These are phyloP conservation scores for Triticum urartu DNA, from an alignment of 176 grass and related monocot species.

Conservation along the genomic window DNA sequence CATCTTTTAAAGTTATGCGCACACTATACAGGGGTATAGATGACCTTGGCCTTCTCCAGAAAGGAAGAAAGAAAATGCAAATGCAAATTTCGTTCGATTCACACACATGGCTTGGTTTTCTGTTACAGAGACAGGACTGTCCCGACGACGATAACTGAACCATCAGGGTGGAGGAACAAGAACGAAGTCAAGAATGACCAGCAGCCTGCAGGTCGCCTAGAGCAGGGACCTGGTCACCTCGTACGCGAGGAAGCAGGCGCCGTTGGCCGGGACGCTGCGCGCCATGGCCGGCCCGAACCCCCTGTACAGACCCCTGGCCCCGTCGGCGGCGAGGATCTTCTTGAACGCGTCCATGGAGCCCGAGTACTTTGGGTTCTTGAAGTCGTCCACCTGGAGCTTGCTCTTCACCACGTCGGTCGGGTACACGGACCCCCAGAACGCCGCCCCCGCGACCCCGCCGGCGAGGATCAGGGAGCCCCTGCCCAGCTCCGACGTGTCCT, in stretches of 20 bases:
- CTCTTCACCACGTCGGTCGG: conserved; percentile 85
- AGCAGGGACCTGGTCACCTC: conserved; percentile 57
- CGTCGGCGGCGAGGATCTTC: conserved; percentile 72
- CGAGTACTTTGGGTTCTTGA: conserved; percentile 72
- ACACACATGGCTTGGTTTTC: neutral
- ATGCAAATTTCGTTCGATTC: neutral
- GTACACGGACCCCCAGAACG: conserved; percentile 74
- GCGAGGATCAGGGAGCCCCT: conserved; percentile 63
- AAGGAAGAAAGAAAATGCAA: neutral
- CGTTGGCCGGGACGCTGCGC: conserved; percentile 78
- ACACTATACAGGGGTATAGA: too few species aligned
- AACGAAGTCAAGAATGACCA: neutral
- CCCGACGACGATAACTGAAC: neutral
- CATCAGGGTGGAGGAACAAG: neutral
- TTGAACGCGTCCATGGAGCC: conserved; percentile 65
- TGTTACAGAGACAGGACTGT: conserved; percentile 18
- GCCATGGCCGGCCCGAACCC: conserved; percentile 86
- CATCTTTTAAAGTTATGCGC: too few species aligned
- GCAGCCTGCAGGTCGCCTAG: conserved; percentile 31
- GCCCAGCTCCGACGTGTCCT: conserved; percentile 59
- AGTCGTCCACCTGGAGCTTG: conserved; percentile 82
- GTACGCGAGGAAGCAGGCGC: conserved; percentile 79
- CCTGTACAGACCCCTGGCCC: conserved; percentile 72
- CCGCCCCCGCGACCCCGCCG: conserved; percentile 65
- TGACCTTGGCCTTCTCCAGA: too few species aligned